Evolutionary conservation across 1,284 basidiomycete genomes (phyloP).

Genomic region (Apiotrichum domesticum): DNA sequence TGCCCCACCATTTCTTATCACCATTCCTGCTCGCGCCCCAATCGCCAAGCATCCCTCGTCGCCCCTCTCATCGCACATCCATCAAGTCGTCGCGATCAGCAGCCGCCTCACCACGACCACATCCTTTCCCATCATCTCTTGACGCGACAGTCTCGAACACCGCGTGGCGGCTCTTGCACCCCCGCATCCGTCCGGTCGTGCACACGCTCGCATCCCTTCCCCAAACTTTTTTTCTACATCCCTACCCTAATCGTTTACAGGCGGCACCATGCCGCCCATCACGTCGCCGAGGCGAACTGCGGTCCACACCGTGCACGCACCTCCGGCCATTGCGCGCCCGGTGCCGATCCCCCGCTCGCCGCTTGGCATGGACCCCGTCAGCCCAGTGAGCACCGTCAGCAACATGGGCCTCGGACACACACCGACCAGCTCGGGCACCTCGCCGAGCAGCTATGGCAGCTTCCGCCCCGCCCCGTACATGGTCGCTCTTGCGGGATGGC

Average conservation of each 20-base stretch:
- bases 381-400: neutral
- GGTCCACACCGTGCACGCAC: neutral
- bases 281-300: slow-evolving; percentile 11
- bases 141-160: too few species aligned
- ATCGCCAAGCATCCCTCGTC: too few species aligned
- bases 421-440: neutral
- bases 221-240: neutral
- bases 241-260: neutral
- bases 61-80: too few species aligned
- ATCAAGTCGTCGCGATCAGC: too few species aligned
- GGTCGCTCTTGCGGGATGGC: slow-evolving; percentile 37
- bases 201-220: too few species aligned
- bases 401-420: neutral
- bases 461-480: slow-evolving; percentile 24
- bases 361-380: too few species aligned
- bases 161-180: neutral
- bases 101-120: too few species aligned
- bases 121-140: too few species aligned
- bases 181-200: neutral
- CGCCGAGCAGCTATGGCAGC: neutral
- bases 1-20: too few species aligned
- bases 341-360: neutral
- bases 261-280: slow-evolving; percentile 12
- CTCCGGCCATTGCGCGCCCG: slow-evolving; percentile 4
- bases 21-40: too few species aligned